phyloP scores from a whole-genome alignment of 306 rosid genomes.

The Rosa chinensis region DNA sequence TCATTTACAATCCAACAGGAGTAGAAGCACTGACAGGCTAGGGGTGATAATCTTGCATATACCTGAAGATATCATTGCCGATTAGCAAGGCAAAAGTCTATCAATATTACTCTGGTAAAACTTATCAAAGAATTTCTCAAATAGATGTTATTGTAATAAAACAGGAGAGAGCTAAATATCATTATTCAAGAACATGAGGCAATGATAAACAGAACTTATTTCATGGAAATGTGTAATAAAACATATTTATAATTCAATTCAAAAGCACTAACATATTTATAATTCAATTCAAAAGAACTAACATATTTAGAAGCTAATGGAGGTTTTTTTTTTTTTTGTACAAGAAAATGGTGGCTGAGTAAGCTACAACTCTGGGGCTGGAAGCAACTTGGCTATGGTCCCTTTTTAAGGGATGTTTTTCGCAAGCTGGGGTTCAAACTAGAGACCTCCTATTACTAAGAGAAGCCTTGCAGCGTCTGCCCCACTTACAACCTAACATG shows the following conservation, averaged over 20 bases:
- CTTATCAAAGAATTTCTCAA: background rate
- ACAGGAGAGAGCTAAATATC: background rate
- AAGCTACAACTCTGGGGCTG: too few species aligned
- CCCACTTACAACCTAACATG: too few species aligned
- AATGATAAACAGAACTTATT: background rate
- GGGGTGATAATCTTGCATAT: constrained; percentile 94
- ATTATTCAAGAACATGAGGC: background rate
- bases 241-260: background rate
- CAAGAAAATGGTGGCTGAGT: too few species aligned
- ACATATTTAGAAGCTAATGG: too few species aligned
- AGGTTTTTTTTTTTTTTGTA: too few species aligned
- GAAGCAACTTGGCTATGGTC: too few species aligned
- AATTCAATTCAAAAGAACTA: too few species aligned
- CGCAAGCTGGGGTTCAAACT: too few species aligned
- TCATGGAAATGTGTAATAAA: background rate
- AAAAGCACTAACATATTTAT: constrained; percentile 59
- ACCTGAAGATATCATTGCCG: constrained; percentile 45
- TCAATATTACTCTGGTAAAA: constrained; percentile 6
- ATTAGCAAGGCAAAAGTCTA: constrained; percentile 7
- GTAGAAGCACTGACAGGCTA: constrained; percentile 63
- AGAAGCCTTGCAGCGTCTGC: too few species aligned
- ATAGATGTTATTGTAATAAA: background rate
- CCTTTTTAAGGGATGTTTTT: too few species aligned
- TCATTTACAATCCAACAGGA: constrained; percentile 79
- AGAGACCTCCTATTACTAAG: too few species aligned